phyloP scores from a whole-genome alignment of 2,329 filamentous ascomycete species.

The Stagonosporopsis rhizophila region DNA sequence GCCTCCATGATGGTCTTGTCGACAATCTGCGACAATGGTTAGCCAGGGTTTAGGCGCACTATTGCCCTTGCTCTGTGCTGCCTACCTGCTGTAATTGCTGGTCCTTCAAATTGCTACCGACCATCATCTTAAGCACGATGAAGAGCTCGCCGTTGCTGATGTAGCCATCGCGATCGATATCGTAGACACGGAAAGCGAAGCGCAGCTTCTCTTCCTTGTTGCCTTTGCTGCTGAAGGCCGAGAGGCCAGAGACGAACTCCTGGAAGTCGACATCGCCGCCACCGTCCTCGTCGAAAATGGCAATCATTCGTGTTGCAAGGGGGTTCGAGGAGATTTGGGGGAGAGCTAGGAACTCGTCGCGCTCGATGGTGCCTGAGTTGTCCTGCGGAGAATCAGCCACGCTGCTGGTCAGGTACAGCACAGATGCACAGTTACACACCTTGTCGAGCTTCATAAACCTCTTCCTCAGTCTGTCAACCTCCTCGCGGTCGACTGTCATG shows the following conservation, averaged over 20 bases:
- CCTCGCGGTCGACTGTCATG: constrained; percentile 85
- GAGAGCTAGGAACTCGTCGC: constrained; percentile 95
- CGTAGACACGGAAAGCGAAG: constrained; percentile 99
- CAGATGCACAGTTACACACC: constrained; percentile 60
- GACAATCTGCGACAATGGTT: constrained; percentile 69
- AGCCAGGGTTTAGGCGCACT: not conserved
- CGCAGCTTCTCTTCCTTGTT: constrained; percentile 99
- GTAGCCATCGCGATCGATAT: constrained; percentile 97
- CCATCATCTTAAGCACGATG: constrained; percentile 99
- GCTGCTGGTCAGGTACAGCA: not conserved
- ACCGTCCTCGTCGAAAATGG: constrained; percentile 98
- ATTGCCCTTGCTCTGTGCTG: not conserved
- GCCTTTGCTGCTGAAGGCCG: constrained; percentile 95
- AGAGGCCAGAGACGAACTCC: constrained; percentile 94
- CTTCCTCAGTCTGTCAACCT: constrained; percentile 94
- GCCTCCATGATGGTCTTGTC: constrained; percentile 99
- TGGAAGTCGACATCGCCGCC: constrained; percentile 98
- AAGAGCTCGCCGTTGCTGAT: constrained; percentile 99
- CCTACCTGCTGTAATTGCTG: constrained; percentile 87
- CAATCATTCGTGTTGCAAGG: constrained; percentile 97
- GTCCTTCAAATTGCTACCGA: constrained; percentile 98
- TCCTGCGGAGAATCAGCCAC: constrained; percentile 64
- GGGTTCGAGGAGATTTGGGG: constrained; percentile 98
- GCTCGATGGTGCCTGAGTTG: constrained; percentile 97
- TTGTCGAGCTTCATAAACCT: constrained; percentile 99